Evolutionary conservation across 306 rosid species (phyloP).

Genomic region (Vigna mungo): DNA sequence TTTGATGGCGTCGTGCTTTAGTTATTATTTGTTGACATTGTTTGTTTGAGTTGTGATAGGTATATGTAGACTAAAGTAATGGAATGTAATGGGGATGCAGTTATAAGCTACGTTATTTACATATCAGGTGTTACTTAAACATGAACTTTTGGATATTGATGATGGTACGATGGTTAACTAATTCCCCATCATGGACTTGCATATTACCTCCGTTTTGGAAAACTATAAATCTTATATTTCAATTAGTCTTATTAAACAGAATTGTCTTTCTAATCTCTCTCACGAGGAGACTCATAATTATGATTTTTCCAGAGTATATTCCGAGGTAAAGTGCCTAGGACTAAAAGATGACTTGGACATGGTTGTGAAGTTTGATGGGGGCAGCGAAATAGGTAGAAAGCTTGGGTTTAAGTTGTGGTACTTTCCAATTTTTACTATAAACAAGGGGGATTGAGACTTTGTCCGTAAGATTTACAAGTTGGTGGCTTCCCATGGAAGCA

Average conservation of each 20-base stretch:
- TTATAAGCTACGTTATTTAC: not conserved
- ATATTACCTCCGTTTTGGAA: not conserved
- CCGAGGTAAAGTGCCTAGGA: not conserved
- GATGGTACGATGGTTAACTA: not conserved
- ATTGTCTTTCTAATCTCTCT: not conserved
- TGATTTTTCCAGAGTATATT: not conserved
- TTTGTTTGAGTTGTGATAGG: not conserved
- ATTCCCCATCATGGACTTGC: not conserved
- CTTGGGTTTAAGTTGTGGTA: slow-evolving; percentile 5
- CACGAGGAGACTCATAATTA: not conserved
- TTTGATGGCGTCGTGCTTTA: not conserved
- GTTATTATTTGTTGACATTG: too few relatives aligned
- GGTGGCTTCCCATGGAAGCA: slow-evolving; percentile 2
- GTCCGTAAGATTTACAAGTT: not conserved
- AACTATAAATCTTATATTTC: not conserved
- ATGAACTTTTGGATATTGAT: not conserved
- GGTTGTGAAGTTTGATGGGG: not conserved
- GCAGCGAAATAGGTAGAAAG: not conserved
- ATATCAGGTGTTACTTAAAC: not conserved
- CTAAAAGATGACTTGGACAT: not conserved
- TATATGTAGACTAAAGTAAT: not conserved
- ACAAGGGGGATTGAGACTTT: not conserved
- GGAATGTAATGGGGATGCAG: not conserved
- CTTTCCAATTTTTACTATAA: not conserved
- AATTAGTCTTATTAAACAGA: not conserved